Evolutionary conservation across 2,329 filamentous ascomycete species (phyloP), one percentile per base, ranked within the genome.

Genomic region (Emydomyces testavorans): DNA sequence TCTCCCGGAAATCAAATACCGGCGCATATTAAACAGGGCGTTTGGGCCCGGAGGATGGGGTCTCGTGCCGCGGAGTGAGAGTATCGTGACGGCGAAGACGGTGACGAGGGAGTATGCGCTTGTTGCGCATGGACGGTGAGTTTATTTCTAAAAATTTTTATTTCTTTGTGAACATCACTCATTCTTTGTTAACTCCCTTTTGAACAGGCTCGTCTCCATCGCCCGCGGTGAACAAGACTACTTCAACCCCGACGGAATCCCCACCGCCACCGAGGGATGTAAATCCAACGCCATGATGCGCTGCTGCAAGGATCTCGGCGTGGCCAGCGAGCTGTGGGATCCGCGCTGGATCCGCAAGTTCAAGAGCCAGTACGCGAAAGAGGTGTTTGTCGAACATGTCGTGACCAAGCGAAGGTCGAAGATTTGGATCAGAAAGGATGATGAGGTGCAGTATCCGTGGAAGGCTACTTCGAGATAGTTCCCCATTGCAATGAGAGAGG

Each of bases 21-120:
- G 92, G 37, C 74, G 90, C 53, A 90, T 94, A 54, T 68, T 98
- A 58, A 95, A 96, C 47, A 72, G 75, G 59, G 87, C 88, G 0
- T 98, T 98, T 68, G 90, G 92, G 0, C 92, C 92, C 0, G 92
- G 93, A 46, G 92, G 85, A 5, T 98, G 92, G 92, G 92, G 92
- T 0, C 71, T 98, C 47, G 90, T 90, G 48, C 92, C 92, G 7
- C 74, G 89, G 50, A 83, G 88, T 13, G 85, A 94, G 63, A 80
- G 85, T 44, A 82, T 87, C 10, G 85, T 94, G 1, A 88, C 85
- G n/a, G 78, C 80, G 24, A 86, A 83, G 64, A 73, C 78, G 50
- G 77, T 86, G 16, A 95, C 90, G 58, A 78, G 92, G 56, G 92
- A 98, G 70, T 98, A 95, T 67, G 92, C 88, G 28, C 76, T 98